Evolutionary conservation across 768 basidiomycete genomes (phyloP).

Genomic region (Pulveroboletus sp.): DNA sequence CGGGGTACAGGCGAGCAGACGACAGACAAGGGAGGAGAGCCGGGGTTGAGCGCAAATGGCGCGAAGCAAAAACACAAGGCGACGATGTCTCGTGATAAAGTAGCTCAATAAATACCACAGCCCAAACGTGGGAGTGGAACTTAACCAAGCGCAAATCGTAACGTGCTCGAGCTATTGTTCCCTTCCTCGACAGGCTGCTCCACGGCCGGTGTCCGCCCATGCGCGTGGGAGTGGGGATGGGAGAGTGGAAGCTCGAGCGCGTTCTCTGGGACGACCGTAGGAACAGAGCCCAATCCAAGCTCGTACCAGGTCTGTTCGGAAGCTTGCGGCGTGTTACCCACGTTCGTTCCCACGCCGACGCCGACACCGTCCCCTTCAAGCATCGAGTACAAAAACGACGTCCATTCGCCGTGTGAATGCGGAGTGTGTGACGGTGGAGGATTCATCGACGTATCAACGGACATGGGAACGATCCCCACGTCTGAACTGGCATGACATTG

Average conservation of each 20-base stretch:
- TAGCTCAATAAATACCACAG: slow-evolving; percentile 27
- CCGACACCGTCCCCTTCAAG: slow-evolving; percentile 29
- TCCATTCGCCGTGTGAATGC: slow-evolving; percentile 27
- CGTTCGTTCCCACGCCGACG: slow-evolving; percentile 5
- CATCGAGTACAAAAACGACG: slow-evolving; percentile 31
- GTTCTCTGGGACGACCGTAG: slow-evolving; percentile 5
- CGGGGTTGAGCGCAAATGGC: not conserved
- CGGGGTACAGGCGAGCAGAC: not conserved
- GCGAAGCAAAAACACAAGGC: not conserved
- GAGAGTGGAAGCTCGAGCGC: slow-evolving; percentile 14
- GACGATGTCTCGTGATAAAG: slow-evolving; percentile 10
- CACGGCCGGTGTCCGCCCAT: not conserved
- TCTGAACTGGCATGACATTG: slow-evolving; percentile 15
- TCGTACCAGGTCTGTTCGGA: slow-evolving; percentile 28
- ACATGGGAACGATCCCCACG: slow-evolving; percentile 19
- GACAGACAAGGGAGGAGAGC: not conserved
- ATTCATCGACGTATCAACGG: slow-evolving; percentile 14
- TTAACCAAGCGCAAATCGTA: slow-evolving; percentile 30
- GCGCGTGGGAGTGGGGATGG: slow-evolving; percentile 1
- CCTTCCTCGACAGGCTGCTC: slow-evolving; percentile 22
- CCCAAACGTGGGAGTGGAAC: not conserved
- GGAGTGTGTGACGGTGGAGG: not conserved
- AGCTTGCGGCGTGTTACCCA: not conserved
- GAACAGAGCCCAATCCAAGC: slow-evolving; percentile 21
- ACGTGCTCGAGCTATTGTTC: slow-evolving; percentile 25